Base-by-base conservation (phyloP, 805 yeast species). In the Kodamaea restingae region DNA sequence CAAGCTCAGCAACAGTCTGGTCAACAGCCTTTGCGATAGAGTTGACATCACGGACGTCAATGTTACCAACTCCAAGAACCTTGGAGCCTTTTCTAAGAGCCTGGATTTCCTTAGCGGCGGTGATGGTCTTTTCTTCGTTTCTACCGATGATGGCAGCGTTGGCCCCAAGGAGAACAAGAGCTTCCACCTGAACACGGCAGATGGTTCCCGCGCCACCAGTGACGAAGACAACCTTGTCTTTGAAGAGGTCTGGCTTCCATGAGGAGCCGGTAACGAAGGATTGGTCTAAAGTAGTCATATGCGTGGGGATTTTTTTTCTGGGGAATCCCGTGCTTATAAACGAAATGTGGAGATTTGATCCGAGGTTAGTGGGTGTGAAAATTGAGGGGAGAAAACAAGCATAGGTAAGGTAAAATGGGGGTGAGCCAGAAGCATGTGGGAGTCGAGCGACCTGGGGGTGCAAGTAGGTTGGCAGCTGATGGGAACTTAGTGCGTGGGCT, bases 191-290 rank as follows among this genome's bases (percentile, higher is more conserved):
- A 4, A 84, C 91, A 35, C 93, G 70, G 60, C 97, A 90, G 40
- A 91, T 90, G n/a, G 95, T 80, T 9, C 97, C 97, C 2, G 97
- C 93, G 10, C 97, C 97, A 4, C 98, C 98, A 1, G 98, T 91
- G 38, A 88, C 86, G 49, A 90, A 84, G 4, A 80, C 93, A 2
- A 87, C 96, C 58, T 88, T 88, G 10, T 84, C 95, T 42, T 78
- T 71, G 67, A 88, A 88, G 28, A 88, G 51, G 47, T 75, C 84
- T 1, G 81, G 77, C 47, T 81, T 80, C 70, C 70, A 68, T 26
- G 51, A 32, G 24, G 64, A 45, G 33, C 40, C 49, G 5, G 52
- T 45, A 11, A 67, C 47, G 38, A 47, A 67, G 6, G 64, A 51
- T 46, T 48, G 50, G 45, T 62, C 65, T 51, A 65, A 64, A 10